These are phyloP conservation scores for Penicillium sp. DNA, from an alignment of 2,329 filamentous ascomycete species.

Conservation along the genomic window DNA sequence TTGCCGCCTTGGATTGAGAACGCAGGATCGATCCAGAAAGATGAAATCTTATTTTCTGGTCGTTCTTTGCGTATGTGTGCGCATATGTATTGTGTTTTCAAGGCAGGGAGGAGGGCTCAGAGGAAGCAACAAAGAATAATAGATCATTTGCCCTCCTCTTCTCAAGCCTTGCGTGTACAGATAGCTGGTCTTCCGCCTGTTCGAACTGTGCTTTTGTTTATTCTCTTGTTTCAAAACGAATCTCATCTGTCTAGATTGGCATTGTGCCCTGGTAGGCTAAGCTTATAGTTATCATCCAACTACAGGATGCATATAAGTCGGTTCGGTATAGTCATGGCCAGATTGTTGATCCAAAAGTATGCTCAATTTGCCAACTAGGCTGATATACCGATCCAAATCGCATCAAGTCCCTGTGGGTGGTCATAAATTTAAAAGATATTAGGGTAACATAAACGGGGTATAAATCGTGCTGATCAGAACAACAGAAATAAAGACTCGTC, in stretches of 20 bases:
- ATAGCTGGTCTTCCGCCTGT: conserved; percentile 42
- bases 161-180: conserved; percentile 43
- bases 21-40: conserved; percentile 15
- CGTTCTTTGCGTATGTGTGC: conserved; percentile 19
- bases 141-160: conserved; percentile 22
- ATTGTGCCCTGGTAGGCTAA: conserved; percentile 8
- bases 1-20: conserved; percentile 24
- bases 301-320: neutral
- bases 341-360: neutral
- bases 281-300: neutral
- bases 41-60: conserved; percentile 9
- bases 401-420: too few species aligned
- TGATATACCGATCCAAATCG: neutral
- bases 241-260: conserved; percentile 32
- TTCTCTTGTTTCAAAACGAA: conserved; percentile 36
- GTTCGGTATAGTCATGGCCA: neutral
- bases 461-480: neutral
- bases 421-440: neutral
- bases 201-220: conserved; percentile 39
- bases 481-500: neutral
- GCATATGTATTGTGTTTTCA: conserved; percentile 29
- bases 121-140: conserved; percentile 26
- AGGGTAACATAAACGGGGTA: neutral
- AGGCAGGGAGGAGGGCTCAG: conserved; percentile 23
- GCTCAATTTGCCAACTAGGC: neutral